Evolutionary conservation across 2,329 filamentous ascomycete species (phyloP).

Genomic region (Pseudocercospora fuligena): DNA sequence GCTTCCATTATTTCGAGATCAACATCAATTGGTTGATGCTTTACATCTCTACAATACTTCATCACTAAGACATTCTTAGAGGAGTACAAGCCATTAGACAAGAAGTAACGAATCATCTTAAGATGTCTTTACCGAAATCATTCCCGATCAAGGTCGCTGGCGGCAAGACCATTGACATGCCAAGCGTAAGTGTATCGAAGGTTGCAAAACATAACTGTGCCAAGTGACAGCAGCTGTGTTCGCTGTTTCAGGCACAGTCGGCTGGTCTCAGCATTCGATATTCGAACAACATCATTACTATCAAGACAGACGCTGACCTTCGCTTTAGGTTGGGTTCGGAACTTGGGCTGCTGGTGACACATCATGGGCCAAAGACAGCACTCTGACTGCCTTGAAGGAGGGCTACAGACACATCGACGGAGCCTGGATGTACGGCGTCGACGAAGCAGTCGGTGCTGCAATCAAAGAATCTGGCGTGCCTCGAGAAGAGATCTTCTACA

Average conservation of each 20-base stretch:
- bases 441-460: conserved; percentile 30
- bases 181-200: conserved; percentile 13
- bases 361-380: conserved; percentile 33
- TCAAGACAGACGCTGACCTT: not conserved
- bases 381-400: conserved; percentile 29
- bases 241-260: no score
- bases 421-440: conserved; percentile 37
- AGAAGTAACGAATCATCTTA: not conserved
- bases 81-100: not conserved
- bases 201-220: no score
- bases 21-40: no score
- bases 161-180: conserved; percentile 34
- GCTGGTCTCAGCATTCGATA: no score
- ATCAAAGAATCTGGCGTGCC: conserved; percentile 34
- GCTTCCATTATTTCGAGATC: not conserved
- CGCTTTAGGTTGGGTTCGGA: conserved; percentile 30
- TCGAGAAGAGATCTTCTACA: conserved; percentile 33
- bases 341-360: conserved; percentile 34
- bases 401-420: conserved; percentile 38
- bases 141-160: conserved; percentile 30
- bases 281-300: no score
- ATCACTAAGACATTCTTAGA: not conserved
- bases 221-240: no score
- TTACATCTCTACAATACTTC: not conserved
- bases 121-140: conserved; percentile 32